phyloP scores from a whole-genome alignment of 345 rosid species.

The Mallotus nudiflorus region DNA sequence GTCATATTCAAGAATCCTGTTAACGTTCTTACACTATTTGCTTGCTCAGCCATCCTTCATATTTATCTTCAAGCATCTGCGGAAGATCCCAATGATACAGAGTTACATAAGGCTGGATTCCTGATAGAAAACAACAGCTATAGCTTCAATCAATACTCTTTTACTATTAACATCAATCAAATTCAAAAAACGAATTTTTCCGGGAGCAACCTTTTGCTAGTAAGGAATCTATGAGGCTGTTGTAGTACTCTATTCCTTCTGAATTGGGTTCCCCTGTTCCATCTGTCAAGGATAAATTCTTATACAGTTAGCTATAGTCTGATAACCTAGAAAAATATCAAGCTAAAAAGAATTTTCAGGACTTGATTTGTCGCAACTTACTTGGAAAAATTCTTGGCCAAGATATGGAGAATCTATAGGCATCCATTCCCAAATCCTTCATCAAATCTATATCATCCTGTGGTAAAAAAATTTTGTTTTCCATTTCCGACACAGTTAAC shows the following conservation, averaged over 20 bases:
- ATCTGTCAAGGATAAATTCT: conserved; percentile 43
- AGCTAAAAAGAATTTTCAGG: not conserved
- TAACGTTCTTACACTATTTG: conserved; percentile 57
- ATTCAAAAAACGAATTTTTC: not conserved
- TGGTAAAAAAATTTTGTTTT: conserved; percentile 7
- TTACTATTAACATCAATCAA: not conserved
- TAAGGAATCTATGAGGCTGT: conserved; percentile 62
- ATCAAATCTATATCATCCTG: conserved; percentile 83
- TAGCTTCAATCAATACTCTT: not conserved
- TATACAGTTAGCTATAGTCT: conserved; percentile 4
- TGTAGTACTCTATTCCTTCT: conserved; percentile 73
- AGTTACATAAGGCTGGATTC: conserved; percentile 87
- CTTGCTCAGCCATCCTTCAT: conserved; percentile 76
- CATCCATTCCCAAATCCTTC: conserved; percentile 91
- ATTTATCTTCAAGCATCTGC: conserved; percentile 83
- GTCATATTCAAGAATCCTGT: no score
- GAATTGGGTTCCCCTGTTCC: conserved; percentile 74
- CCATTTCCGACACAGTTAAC: no score
- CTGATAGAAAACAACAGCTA: conserved; percentile 39
- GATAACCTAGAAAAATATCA: not conserved
- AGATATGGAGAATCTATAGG: conserved; percentile 88
- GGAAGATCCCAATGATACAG: conserved; percentile 99
- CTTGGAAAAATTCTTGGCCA: conserved; percentile 93
- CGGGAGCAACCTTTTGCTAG: conserved; percentile 53
- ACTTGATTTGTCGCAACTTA: conserved; percentile 28